Base-by-base conservation (phyloP, 495 filamentous ascomycete genomes). In the Penicillium bialowiezense region DNA sequence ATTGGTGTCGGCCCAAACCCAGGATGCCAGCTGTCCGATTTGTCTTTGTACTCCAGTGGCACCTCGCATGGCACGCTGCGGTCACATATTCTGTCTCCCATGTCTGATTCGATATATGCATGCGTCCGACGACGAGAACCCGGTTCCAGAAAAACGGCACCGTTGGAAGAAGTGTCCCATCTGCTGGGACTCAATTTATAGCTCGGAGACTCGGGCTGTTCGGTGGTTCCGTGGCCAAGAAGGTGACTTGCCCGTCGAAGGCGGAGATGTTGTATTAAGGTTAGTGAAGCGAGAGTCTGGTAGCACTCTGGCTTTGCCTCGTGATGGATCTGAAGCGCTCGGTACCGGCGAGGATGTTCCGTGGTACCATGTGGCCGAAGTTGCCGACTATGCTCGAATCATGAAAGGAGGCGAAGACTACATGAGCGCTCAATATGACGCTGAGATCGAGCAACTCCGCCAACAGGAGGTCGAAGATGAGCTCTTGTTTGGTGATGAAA, bases 91-190 rank as follows among this genome's bases (percentile, higher is more conserved):
- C 62, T 98, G 93, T 65, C 75, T 97, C 34, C 87, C 93, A 10
- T 98, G 93, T 65, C 72, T 97, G 29, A 86, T 97, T 45, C 87
- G 93, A 34, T 98, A 95, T 62, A 97, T 98, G 92, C 89, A 95
- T 57, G 86, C 90, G 6, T 80, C 75, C 1, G 88, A 90, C 29
- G 86, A 83, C 20, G 79, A 80, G 1, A 77, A 81, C 14, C 75
- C 73, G 5, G 50, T 75, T 2, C 79, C 77, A 8, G 83, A 87
- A 50, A 90, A 86, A 64, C 86, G 78, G 65, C 79, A 88, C 41
- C 78, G 90, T 43, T 96, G 87, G 80, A 91, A 95, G 71, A 96
- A 95, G 62, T 98, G 93, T 58, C 95, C 93, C 5, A 95, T 98
- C 28, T 98, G 93, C 67, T 92, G 85, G 75, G 93, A 97, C 58